Evolutionary conservation across 2,329 filamentous ascomycete genomes (phyloP).

Genomic region (Ramichloridium luteum): DNA sequence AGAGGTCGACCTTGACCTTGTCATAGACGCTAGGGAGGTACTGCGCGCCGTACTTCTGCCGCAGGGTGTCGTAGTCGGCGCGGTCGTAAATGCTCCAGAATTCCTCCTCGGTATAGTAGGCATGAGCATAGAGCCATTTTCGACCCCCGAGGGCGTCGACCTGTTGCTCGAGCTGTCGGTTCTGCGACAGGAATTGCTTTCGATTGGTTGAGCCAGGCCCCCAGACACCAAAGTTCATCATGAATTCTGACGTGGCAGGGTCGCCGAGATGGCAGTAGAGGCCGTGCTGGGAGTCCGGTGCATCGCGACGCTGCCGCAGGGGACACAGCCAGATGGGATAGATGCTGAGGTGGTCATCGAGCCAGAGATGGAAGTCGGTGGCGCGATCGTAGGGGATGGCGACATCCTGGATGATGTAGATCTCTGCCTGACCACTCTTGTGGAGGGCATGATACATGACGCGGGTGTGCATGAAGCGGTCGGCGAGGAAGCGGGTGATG

Average conservation of each 20-base stretch:
- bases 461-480: slow-evolving; percentile 49
- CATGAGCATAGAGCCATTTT: slow-evolving; percentile 82
- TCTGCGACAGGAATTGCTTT: slow-evolving; percentile 53
- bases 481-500: slow-evolving; percentile 45
- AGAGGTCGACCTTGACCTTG: slow-evolving; percentile 50
- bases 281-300: slow-evolving; percentile 1
- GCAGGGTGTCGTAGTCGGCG: slow-evolving; percentile 49
- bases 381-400: slow-evolving; percentile 43
- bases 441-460: slow-evolving; percentile 53
- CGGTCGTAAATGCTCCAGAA: slow-evolving; percentile 55
- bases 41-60: slow-evolving; percentile 50
- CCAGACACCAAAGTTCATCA: slow-evolving; percentile 59
- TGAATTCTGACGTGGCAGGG: slow-evolving; percentile 18
- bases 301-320: slow-evolving; percentile 20
- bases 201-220: slow-evolving; percentile 53
- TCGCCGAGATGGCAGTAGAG: slow-evolving; percentile 1
- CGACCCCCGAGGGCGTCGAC: slow-evolving; percentile 58
- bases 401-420: slow-evolving; percentile 52
- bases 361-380: slow-evolving; percentile 41
- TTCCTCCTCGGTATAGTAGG: slow-evolving; percentile 63
- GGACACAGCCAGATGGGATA: slow-evolving; percentile 52
- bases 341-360: slow-evolving; percentile 35
- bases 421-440: slow-evolving; percentile 41
- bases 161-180: slow-evolving; percentile 59
- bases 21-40: slow-evolving; percentile 56